Evolutionary conservation across 495 filamentous ascomycete species (phyloP).

Genomic region (Darksidea phi): DNA sequence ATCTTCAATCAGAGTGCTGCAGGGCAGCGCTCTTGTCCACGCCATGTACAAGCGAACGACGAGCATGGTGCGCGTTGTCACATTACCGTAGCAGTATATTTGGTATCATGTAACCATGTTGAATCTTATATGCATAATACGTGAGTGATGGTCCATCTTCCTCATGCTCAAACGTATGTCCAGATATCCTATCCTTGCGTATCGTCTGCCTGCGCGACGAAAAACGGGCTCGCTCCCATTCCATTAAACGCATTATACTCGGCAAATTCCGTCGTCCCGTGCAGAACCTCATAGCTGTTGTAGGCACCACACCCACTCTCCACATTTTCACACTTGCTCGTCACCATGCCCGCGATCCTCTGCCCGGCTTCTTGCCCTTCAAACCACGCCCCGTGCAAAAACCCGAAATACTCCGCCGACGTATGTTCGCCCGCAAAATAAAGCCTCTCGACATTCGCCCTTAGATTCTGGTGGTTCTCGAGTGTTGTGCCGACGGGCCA

Average conservation of each 20-base stretch:
- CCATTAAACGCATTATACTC: conserved; percentile 38
- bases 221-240: conserved; percentile 36
- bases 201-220: conserved; percentile 2
- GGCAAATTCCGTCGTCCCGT: conserved; percentile 32
- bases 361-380: conserved; percentile 58
- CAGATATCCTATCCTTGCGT: not conserved
- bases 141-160: no score
- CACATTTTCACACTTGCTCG: conserved; percentile 29
- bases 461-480: conserved; percentile 69
- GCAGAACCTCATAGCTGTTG: conserved; percentile 31
- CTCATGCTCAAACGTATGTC: no score
- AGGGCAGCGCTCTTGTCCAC: no score
- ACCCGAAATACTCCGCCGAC: conserved; percentile 67
- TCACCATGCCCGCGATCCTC: conserved; percentile 50
- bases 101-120: no score
- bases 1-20: no score
- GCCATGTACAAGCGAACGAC: no score
- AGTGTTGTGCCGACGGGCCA: conserved; percentile 67
- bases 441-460: conserved; percentile 63
- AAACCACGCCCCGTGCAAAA: conserved; percentile 67
- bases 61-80: no score
- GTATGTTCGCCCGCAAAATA: conserved; percentile 75
- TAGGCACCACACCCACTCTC: conserved; percentile 32
- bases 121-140: no score
- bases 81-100: no score